Evolutionary conservation across 2,329 filamentous ascomycete genomes (phyloP), one percentile per base, ranked within the genome.

Genomic region (Ceratocystis colombiana): DNA sequence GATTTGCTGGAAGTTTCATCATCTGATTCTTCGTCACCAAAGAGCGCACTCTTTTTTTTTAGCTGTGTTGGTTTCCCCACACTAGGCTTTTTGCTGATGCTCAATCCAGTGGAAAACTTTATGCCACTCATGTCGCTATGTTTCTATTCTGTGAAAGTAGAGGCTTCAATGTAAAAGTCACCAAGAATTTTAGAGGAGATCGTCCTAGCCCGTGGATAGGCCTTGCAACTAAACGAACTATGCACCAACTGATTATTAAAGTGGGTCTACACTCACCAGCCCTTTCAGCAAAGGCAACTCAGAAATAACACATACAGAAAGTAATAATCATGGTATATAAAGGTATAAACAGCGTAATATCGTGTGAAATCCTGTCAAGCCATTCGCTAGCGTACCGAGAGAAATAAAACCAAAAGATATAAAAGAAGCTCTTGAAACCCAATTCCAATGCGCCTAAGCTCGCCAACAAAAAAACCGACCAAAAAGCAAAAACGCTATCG

Each of bases 21-120:
- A 68, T 85, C 84, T 1, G 80, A 82, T 70, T 82, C 80, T 68
- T 79, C 80, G 69, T 81, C 82, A 69, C 82, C 83, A 70, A 88
- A 85, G 69, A 84, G 79, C 1, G 80, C 76, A 71, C 81, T 85
- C 70, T 79, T 76, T 70, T 79, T 83, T 70, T 79, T 82, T 1
- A 76, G 73, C 2, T 79, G 79, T 37, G 76, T 75, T 3, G 80
- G 75, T 71, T 83, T 84, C 1, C 78, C 75, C 68, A 75, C 74
- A 65, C 75, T 76, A 1, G 79, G 72, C 73, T 87, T 88, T 72
- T 84, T 86, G 62, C 79, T 75, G 57, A 84, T 70, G 71, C 82
- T 88, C 48, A 88, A 78, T 63, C 85, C 86, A 70, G 80, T 80
- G 48, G 78, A 77, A 25, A 81, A 70, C 25, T 72, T 75, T n/a